Base-by-base conservation (phyloP, 768 basidiomycete genomes). In the Brasilioporus rufonigricans region DNA sequence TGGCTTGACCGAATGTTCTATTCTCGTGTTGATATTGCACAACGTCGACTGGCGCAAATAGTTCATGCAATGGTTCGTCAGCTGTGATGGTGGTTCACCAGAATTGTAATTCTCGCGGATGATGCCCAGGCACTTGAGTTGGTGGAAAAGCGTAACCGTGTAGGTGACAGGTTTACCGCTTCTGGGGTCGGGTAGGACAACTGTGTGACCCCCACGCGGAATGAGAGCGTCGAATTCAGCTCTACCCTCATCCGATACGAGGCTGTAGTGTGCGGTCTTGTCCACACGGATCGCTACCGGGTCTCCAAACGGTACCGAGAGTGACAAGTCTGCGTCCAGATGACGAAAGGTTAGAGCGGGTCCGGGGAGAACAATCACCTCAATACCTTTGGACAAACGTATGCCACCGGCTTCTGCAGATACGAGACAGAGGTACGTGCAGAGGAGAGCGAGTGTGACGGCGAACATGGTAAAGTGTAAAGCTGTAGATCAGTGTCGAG, bases 171-270 rank as follows among this genome's bases (percentile, higher is more conserved):
- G 56, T 26, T 59, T 59, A 5, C 58, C 49, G n/a, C 4, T 58
- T 23, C 45, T 52, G 10, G 56, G 24, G 46, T 59, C 46, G 5
- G 58, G 58, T 3, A 59, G 35, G 35, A 52, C 41, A 19, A 58
- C 46, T 1, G 56, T 59, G 26, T 57, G 57, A 7, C 46, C 58
- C 1, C 50, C 56, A 16, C 5, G 29, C 3, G 58, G 58, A 26
- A 59, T 48, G 56, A 58, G 56, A 13, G 58, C 56, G n/a, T 59
- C 58, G 32, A 58, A 57, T 36, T 58, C 55, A 8, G 33, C 55
- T 44, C 58, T 59, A 10, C 58, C 58, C 18, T 59, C 56, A 16
- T 58, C 56, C 6, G 56, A n/a, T 35, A 10, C 7, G 31, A 59
- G 58, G 46, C 31, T 58, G 35, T 58, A 59, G 36, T 59, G 56